Evolutionary conservation across 768 basidiomycete genomes (phyloP), one percentile per base, ranked within the genome.

Genomic region (Macrolepiota albuminosa): DNA sequence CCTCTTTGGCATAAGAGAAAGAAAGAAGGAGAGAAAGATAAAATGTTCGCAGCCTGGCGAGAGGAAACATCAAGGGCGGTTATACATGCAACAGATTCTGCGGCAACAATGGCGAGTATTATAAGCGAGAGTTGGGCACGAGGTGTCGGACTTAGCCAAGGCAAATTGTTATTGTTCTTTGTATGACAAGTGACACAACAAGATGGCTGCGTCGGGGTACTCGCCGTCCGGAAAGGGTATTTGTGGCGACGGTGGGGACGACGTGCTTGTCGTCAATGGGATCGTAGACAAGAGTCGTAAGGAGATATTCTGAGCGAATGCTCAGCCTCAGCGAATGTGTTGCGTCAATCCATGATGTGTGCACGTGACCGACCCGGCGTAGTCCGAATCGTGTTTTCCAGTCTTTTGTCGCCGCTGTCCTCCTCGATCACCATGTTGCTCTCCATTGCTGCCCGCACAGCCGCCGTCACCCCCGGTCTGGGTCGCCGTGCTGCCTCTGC

Each of bases 11-110:
- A 64, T 71, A 63, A 64, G 77, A 76, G 63, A 72, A 70, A 34
- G 77, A 57, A 55, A 70, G 21, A 62, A 72, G 58, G 61, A 76
- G 51, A 51, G 80, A 61, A 65, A 79, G 67, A 61, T 81, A 67
- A 63, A 78, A 66, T 65, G 75, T 82, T 84, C 87, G 89, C 89
- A 83, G 70, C 88, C 88, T 69, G 89, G 88, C 88, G 87, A 89
- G 84, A 67, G 72, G 71, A 72, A 73, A 73, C 86, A 89, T 88
- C 76, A 73, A 75, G 72, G 73, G 70, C 74, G 55, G 67, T 62
- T 62, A 62, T 60, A 61, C 58, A 62, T 51, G 61, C 64, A 29
- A 58, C n/a, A 11, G 9, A 42, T 43, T 31, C 54, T 54, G 54
- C 46, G 16, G 56, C 29, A 31, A 43, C 10, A 24, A 10, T 48